Percentiles rank a stretch among this genome's conserved stretches.
These are phyloP conservation scores for Cryptococcus amylolentus DNA, from an alignment of 1,284 basidiomycete species.

Conservation along the genomic window DNA sequence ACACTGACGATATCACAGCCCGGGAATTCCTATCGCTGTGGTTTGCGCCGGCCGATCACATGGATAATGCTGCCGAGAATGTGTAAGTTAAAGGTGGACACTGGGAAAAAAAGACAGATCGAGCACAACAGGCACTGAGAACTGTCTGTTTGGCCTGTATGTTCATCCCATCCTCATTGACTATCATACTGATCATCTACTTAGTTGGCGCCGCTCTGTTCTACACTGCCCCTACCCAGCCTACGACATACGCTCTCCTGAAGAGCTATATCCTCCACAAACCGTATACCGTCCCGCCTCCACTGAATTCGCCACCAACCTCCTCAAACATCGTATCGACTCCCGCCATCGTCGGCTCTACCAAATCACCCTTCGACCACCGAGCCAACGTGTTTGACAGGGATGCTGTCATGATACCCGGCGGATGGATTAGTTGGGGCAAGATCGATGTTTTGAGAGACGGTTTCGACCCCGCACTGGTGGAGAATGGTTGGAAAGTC, in stretches of 20 bases:
- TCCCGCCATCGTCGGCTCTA: slow-evolving; percentile 57
- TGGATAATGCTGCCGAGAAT: slow-evolving; percentile 70
- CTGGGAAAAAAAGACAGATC: slow-evolving; percentile 94
- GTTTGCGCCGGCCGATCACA: slow-evolving; percentile 87
- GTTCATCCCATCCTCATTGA: slow-evolving; percentile 39
- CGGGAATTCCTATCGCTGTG: slow-evolving; percentile 83
- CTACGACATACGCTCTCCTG: slow-evolving; percentile 71
- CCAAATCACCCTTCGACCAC: slow-evolving; percentile 78
- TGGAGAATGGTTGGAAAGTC: slow-evolving; percentile 78
- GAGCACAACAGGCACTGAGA: slow-evolving; percentile 88
- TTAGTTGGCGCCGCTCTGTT: slow-evolving; percentile 87
- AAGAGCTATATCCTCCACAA: slow-evolving; percentile 84
- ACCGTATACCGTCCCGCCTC: slow-evolving; percentile 60
- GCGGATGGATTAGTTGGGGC: slow-evolving; percentile 97
- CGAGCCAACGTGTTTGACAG: slow-evolving; percentile 89
- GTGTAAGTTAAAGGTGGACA: slow-evolving; percentile 60
- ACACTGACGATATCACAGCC: slow-evolving; percentile 26
- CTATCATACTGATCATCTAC: background rate
- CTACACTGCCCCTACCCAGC: slow-evolving; percentile 75
- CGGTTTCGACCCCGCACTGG: slow-evolving; percentile 77
- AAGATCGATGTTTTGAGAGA: slow-evolving; percentile 90
- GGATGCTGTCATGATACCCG: slow-evolving; percentile 84
- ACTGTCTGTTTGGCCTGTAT: slow-evolving; percentile 87
- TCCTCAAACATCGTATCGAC: slow-evolving; percentile 33
- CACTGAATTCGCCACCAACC: slow-evolving; percentile 13